Evolutionary conservation across 768 basidiomycete species (phyloP), one percentile per base, ranked within the genome.

Genomic region (Phaffia australis): DNA sequence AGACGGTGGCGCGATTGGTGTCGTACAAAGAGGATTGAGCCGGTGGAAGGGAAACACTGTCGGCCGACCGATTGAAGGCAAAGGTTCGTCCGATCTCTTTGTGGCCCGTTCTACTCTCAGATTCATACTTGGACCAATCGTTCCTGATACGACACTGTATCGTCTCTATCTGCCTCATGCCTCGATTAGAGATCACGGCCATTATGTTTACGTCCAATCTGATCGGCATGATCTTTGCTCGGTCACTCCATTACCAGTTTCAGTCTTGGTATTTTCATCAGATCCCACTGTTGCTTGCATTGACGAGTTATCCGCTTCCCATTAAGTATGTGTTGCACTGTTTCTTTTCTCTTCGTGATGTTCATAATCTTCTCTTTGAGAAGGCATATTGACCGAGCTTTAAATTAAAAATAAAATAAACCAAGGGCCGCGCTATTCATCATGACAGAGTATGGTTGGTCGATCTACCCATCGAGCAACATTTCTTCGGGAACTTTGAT

Each of bases 171-270:
- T 32, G 42, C 49, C 23, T 30, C 4, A 11, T 11, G 35, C 35
- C 55, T 19, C 19, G 51, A 2, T 27, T 72, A 94, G 93, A 87
- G 72, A 80, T 87, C 60, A 82, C 85, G 23, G 87, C 87, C 0
- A 80, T 91, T 27, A 80, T 97, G 6, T 90, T 89, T 79, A 93
- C 89, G 0, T 87, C 87, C 19, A 98, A 98, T 73, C 75, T 98
- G 49, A 85, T 95, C 61, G 95, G 95, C 21, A 87, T 98, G 47
- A 69, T 88, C 8, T 95, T 89, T 74, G 89, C 95, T 25, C 84
- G 95, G 23, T 97, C 94, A 14, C 78, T 99, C 54, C 95, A 99
- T 74, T 97, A 97, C 74, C 95, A 99, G 71, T 99, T 99, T 77
- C 95, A 95, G 75, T 85, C 88, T 6, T 99, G 95, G 95, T 97